Base-by-base conservation (phyloP, 1,139 yeast genomes). In the Lodderomyces elongisporus region DNA sequence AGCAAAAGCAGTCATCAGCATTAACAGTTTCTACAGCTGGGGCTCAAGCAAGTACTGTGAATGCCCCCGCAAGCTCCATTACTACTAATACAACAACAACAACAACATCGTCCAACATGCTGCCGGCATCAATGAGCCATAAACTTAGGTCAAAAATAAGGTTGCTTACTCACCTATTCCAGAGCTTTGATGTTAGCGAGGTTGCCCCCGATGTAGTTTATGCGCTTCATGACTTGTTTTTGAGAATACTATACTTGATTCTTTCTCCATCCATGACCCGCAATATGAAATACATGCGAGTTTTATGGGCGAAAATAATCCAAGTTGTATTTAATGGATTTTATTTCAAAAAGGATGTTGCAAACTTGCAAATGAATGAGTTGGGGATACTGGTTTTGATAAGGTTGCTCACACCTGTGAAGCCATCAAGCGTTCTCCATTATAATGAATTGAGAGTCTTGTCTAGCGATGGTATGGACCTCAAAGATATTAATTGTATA, bases 221-320 rank as follows among this genome's bases (percentile, higher is more conserved):
- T 23, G 47, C 56, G 1, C 37, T 65, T 22, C 59, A 66, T 43
- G 53, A 53, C 27, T 36, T 55, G 16, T 56, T 63, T 27, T 36
- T 62, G 21, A 45, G 62, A 3, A 56, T 64, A 2, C 42, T 64
- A n/a, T 65, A 66, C 44, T 48, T 52, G 23, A 43, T 65, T 31
- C 40, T 62, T 20, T 58, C 57, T 37, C 54, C 54, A 6, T 39
- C 44, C 12, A 41, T 44, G 2, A 42, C 45, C 14, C 51, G 48
- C 31, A 43, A 49, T 4, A 32, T 44, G 22, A 58, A 57, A 32
- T 52, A 56, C 36, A 41, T 62, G 24, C 58, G 57, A 30, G 42
- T 62, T 4, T 57, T 60, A 28, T 67, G 73, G 73, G 71, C 65
- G 35, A 57, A 51, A 31, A 46, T 67, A 2, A 42, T 67, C 14